These are phyloP conservation scores for Mycena albidolilacea DNA, from an alignment of 768 basidiomycete genomes.

Conservation along the genomic window DNA sequence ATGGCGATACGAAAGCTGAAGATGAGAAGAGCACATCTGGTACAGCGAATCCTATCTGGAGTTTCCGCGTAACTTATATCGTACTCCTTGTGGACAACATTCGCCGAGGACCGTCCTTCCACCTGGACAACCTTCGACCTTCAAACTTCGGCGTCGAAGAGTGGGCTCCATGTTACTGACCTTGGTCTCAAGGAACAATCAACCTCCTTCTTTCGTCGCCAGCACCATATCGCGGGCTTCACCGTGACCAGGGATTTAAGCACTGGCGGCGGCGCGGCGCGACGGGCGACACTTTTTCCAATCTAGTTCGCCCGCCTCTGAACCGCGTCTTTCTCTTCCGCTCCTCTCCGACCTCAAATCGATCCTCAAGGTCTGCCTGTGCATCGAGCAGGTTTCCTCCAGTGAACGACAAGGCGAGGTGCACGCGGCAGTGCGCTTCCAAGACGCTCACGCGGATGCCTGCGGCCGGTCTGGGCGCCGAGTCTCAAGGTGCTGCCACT, in stretches of 20 bases:
- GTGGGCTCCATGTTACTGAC: slow-evolving; percentile 11
- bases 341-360: slow-evolving; percentile 22
- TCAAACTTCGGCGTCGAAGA: slow-evolving; percentile 29
- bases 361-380: slow-evolving; percentile 28
- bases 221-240: slow-evolving; percentile 22
- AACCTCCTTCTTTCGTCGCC: background rate
- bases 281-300: slow-evolving; percentile 18
- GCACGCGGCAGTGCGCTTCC: slow-evolving; percentile 3
- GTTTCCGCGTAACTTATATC: slow-evolving; percentile 11
- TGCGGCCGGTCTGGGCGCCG: slow-evolving; percentile 15
- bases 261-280: slow-evolving; percentile 13
- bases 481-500: slow-evolving; percentile 23
- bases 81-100: slow-evolving; percentile 4
- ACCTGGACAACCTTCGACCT: slow-evolving; percentile 20
- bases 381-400: slow-evolving; percentile 17
- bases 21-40: slow-evolving; percentile 11
- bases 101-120: slow-evolving; percentile 19
- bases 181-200: no score
- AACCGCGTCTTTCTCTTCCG: slow-evolving; percentile 17
- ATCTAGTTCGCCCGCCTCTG: slow-evolving; percentile 23
- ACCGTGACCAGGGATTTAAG: slow-evolving; percentile 20
- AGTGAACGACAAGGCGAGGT: slow-evolving; percentile 7
- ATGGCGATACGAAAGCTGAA: slow-evolving; percentile 14
- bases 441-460: slow-evolving; percentile 21
- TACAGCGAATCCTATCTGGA: slow-evolving; percentile 21